phyloP scores from a whole-genome alignment of 2,329 filamentous ascomycete genomes.

The Claviceps purpurea region DNA sequence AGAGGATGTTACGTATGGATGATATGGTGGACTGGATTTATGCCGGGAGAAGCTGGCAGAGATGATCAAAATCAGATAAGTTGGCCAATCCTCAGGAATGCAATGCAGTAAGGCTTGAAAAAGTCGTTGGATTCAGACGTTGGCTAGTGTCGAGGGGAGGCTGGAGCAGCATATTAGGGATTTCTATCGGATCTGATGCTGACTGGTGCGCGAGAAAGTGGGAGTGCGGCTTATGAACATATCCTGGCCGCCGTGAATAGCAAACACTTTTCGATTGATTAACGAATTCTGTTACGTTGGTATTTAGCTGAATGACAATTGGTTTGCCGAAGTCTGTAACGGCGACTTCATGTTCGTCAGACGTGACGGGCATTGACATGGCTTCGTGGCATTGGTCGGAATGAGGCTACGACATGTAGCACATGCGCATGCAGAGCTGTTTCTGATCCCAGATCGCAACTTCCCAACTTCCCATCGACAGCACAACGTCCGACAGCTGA shows the following conservation, averaged over 20 bases:
- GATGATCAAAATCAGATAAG: background rate
- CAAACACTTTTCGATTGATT: constrained; percentile 1
- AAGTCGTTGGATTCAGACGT: background rate
- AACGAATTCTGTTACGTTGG: background rate
- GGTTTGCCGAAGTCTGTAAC: background rate
- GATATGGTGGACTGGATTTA: background rate
- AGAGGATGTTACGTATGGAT: background rate
- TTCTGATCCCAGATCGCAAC: constrained; percentile 4
- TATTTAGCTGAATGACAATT: background rate
- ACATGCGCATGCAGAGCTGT: background rate
- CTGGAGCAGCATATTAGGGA: background rate
- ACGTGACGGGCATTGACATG: background rate
- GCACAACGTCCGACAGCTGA: background rate
- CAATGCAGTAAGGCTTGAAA: background rate
- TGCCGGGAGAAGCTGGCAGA: background rate
- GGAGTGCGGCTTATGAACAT: constrained; percentile 1
- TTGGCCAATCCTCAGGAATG: background rate
- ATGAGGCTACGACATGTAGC: background rate
- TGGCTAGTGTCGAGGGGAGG: background rate
- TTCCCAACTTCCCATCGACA: constrained; percentile 1
- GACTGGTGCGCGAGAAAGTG: background rate
- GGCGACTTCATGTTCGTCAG: background rate
- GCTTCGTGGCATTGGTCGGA: background rate
- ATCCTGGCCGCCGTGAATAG: background rate
- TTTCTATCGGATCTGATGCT: background rate